Evolutionary conservation across 225 moss, liverwort and hornwort genomes (phyloP).

Genomic region (Climacium dendroides): DNA sequence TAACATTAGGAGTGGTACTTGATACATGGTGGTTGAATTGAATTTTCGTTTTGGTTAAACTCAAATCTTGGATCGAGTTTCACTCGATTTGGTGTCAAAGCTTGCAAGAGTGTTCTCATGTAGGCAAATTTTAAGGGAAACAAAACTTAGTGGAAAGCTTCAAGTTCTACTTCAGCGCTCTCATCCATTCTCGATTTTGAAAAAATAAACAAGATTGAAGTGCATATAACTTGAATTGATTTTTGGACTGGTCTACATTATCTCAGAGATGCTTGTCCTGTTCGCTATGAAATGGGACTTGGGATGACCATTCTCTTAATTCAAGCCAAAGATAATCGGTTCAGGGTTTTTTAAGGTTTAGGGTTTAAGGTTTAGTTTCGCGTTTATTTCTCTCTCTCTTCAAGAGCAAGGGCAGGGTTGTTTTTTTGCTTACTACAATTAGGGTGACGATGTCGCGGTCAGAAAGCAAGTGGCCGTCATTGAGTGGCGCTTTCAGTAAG

Average conservation of each 20-base stretch:
- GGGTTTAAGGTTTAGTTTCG: not conserved
- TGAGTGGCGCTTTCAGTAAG: constrained; percentile 24
- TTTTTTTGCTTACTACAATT: not conserved
- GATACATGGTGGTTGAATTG: too few species aligned
- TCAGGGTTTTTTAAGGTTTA: not conserved
- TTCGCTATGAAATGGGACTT: not conserved
- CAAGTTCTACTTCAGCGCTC: not conserved
- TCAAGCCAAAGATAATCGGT: not conserved
- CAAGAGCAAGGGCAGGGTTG: too few species aligned
- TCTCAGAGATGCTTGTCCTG: not conserved
- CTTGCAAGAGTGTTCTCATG: not conserved
- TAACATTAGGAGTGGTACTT: too few species aligned
- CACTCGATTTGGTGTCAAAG: not conserved
- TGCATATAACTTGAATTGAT: too few species aligned
- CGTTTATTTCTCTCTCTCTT: not conserved
- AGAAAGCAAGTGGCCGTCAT: constrained; percentile 9
- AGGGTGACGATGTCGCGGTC: constrained; percentile 16
- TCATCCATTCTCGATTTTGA: too few species aligned
- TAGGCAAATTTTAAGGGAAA: not conserved
- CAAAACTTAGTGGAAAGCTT: not conserved
- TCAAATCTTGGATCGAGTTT: too few species aligned
- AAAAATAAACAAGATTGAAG: too few species aligned
- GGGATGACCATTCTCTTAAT: too few species aligned
- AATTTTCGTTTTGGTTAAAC: too few species aligned
- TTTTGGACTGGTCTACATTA: not conserved